phyloP scores from a whole-genome alignment of 441 rosid species.

The Erysimum cheiri region DNA sequence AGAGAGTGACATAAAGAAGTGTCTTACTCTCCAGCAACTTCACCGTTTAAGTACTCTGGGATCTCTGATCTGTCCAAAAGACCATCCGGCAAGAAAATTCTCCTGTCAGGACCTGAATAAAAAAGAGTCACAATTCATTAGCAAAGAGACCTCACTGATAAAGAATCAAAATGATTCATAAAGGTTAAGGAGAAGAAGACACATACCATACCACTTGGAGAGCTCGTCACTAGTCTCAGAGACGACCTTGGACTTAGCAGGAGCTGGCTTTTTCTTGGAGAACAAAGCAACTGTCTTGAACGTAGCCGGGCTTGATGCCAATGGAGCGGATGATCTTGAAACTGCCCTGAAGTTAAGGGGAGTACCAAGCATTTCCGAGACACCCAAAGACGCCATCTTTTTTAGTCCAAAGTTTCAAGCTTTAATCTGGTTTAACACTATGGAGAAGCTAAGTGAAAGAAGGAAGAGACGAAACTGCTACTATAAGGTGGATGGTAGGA shows the following conservation, averaged over 20 bases:
- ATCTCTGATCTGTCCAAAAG: constrained; percentile 94
- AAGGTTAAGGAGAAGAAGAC: constrained; percentile 4
- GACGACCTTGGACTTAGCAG: constrained; percentile 60
- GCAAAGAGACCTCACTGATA: not conserved
- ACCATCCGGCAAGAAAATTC: constrained; percentile 94
- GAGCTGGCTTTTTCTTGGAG: constrained; percentile 77
- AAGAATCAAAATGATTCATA: not conserved
- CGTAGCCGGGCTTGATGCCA: constrained; percentile 59
- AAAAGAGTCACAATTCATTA: constrained; percentile 9
- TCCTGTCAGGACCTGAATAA: constrained; percentile 88
- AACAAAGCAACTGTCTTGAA: constrained; percentile 83
- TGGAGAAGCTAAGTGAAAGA: constrained; percentile 31
- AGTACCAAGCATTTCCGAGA: constrained; percentile 84
- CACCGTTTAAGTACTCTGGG: constrained; percentile 96
- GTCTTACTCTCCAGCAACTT: constrained; percentile 98
- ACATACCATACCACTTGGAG: constrained; percentile 98
- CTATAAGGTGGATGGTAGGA: constrained; percentile 69
- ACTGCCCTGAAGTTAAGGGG: constrained; percentile 67
- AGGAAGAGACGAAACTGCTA: constrained; percentile 37
- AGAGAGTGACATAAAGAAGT: constrained; percentile 8
- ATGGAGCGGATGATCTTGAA: constrained; percentile 58
- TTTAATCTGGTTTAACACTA: constrained; percentile 27
- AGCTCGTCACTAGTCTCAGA: constrained; percentile 70
- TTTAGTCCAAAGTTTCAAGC: constrained; percentile 25
- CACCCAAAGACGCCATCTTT: constrained; percentile 72